These are phyloP conservation scores for Porphyrellus cyaneotinctus DNA, from an alignment of 768 basidiomycete genomes.

Conservation along the genomic window DNA sequence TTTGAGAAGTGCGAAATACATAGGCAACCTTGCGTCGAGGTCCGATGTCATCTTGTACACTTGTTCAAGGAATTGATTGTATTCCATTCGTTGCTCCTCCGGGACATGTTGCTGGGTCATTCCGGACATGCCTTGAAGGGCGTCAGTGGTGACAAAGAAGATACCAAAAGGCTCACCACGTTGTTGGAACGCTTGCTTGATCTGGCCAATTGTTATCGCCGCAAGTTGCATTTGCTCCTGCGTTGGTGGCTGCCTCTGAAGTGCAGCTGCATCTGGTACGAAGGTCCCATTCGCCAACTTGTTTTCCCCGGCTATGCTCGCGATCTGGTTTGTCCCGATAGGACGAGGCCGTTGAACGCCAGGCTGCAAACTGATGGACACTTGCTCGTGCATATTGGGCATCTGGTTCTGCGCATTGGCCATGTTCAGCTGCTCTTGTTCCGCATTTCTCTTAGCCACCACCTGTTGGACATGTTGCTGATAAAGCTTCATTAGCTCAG, in stretches of 20 bases:
- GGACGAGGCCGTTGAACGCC: conserved; percentile 17
- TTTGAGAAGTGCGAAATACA: conserved; percentile 45
- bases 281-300: conserved; percentile 17
- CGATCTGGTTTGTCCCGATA: conserved; percentile 11
- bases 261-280: not conserved
- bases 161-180: conserved; percentile 24
- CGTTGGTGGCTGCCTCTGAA: conserved; percentile 16
- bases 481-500: conserved; percentile 22
- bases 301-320: conserved; percentile 12
- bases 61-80: conserved; percentile 46
- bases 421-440: conserved; percentile 23
- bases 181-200: conserved; percentile 34
- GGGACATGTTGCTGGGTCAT: conserved; percentile 41
- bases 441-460: conserved; percentile 17
- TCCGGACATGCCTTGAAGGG: conserved; percentile 32
- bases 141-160: conserved; percentile 12
- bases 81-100: conserved; percentile 52
- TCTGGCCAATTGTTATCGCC: conserved; percentile 23
- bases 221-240: conserved; percentile 35
- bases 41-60: conserved; percentile 43
- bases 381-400: conserved; percentile 21
- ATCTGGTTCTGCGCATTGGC: conserved; percentile 16
- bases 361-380: conserved; percentile 9
- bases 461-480: conserved; percentile 27
- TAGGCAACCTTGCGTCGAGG: conserved; percentile 47